A percentile compares a stretch with the other conserved stretches of the same genome.
Conservation (phyloP, 2,329 filamentous ascomycete species). For the Aspergillus fructus region DNA sequence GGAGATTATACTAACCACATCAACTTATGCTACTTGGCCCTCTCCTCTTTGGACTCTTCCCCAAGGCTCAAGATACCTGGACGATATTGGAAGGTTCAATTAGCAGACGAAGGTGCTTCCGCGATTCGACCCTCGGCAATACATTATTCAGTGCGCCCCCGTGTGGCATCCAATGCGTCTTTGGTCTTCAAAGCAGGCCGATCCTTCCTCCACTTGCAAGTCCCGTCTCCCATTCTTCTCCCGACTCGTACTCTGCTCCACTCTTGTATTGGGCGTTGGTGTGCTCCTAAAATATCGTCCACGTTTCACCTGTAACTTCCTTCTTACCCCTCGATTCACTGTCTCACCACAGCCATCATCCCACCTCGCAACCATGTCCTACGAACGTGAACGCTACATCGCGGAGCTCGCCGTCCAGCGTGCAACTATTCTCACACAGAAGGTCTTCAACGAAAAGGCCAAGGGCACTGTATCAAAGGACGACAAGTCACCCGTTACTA, state of each 20-base stretch:
- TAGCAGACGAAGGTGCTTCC: neutral
- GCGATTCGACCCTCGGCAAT: neutral
- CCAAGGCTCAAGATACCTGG: neutral
- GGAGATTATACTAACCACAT: slow-evolving; percentile 1
- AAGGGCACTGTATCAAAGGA: slow-evolving; percentile 94
- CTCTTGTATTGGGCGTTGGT: slow-evolving; percentile 45
- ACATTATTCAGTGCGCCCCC: neutral
- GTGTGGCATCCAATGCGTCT: slow-evolving; percentile 16
- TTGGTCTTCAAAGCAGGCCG: slow-evolving; percentile 20
- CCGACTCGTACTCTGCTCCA: slow-evolving; percentile 35
- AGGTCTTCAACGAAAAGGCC: slow-evolving; percentile 80
- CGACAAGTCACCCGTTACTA: slow-evolving; percentile 94
- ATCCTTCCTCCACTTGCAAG: slow-evolving; percentile 21
- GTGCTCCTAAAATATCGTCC: slow-evolving; percentile 39
- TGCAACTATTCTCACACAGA: slow-evolving; percentile 71
- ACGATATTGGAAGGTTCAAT: neutral
- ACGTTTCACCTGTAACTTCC: slow-evolving; percentile 43
- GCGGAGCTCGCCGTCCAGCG: slow-evolving; percentile 88
- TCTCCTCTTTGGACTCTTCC: neutral
- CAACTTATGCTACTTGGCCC: neutral
- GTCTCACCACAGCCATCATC: slow-evolving; percentile 20
- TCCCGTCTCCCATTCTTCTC: slow-evolving; percentile 26
- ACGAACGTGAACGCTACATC: slow-evolving; percentile 75
- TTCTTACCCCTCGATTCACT: slow-evolving; percentile 30
- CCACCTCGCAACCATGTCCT: slow-evolving; percentile 47